Percentiles rank a stretch among this genome's conserved stretches.
Evolutionary conservation across 192 early-diverging fungal genomes (phyloP).

Genomic region (Coemansia brasiliensis): DNA sequence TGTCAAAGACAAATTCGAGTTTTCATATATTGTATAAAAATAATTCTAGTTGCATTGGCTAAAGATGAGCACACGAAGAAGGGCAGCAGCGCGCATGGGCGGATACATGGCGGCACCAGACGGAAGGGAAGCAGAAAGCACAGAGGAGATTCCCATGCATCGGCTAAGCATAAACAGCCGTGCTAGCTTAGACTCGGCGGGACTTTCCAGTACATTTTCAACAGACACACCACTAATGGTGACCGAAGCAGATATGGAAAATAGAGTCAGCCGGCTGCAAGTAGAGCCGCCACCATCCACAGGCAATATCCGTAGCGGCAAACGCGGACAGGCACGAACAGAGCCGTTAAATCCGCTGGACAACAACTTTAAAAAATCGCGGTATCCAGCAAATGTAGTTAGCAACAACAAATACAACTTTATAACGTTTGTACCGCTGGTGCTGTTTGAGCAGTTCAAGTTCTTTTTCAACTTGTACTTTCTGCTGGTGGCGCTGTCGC

Average conservation of each 20-base stretch:
- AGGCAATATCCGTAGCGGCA: neutral
- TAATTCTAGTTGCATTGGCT: too few relatives aligned
- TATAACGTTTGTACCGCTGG: constrained; percentile 75
- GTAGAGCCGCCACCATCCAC: neutral
- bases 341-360: constrained; percentile 49
- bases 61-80: constrained; percentile 41
- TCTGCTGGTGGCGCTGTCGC: constrained; percentile 86
- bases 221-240: constrained; percentile 52
- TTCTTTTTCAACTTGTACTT: constrained; percentile 95
- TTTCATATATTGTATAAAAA: too few relatives aligned
- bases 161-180: constrained; percentile 29
- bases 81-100: constrained; percentile 14
- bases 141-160: constrained; percentile 37
- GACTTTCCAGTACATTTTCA: constrained; percentile 38
- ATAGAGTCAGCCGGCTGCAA: neutral
- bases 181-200: constrained; percentile 8
- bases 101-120: constrained; percentile 1
- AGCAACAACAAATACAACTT: constrained; percentile 87
- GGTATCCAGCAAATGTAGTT: constrained; percentile 77
- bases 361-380: constrained; percentile 35
- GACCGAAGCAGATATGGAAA: constrained; percentile 21
- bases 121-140: neutral
- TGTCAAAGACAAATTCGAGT: too few relatives aligned
- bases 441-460: constrained; percentile 91
- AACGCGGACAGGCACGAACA: constrained; percentile 24